Percentiles rank a stretch among this genome's conserved stretches.
Conservation (phyloP, 305 asterid genomes). For the Solanum chacoense region DNA sequence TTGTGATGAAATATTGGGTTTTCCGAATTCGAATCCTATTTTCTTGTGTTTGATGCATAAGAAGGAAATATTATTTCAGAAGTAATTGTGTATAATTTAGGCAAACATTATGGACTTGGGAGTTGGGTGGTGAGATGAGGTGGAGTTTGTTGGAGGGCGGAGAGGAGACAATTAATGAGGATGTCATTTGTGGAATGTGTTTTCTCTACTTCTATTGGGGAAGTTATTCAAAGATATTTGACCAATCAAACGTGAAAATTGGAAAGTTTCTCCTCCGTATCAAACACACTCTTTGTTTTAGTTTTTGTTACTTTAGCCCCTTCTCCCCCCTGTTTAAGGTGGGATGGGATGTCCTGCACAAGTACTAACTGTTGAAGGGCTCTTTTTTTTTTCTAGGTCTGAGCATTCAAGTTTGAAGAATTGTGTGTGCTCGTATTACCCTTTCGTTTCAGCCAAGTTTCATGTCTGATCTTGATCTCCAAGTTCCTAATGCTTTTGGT, state of each 20-base stretch:
- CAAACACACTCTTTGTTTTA: background rate
- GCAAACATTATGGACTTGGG: background rate
- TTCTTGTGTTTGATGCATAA: background rate
- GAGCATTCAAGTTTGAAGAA: background rate
- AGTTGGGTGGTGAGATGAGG: background rate
- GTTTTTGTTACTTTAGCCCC: background rate
- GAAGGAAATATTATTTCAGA: background rate
- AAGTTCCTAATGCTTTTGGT: slow-evolving; percentile 9
- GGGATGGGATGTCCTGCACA: background rate
- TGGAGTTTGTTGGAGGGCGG: background rate
- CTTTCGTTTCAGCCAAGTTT: background rate
- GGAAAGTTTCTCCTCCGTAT: background rate
- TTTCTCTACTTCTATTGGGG: background rate
- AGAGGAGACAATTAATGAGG: background rate
- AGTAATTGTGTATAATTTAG: background rate
- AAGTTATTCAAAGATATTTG: background rate
- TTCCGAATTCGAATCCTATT: background rate
- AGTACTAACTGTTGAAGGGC: background rate
- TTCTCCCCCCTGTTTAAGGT: background rate
- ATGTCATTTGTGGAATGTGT: background rate
- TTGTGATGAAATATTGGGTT: background rate
- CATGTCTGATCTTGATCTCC: slow-evolving; percentile 15
- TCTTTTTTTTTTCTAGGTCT: background rate
- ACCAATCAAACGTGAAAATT: background rate
- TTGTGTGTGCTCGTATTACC: background rate